phyloP scores from a whole-genome alignment of 345 rosid species.

The Heritiera fomes region DNA sequence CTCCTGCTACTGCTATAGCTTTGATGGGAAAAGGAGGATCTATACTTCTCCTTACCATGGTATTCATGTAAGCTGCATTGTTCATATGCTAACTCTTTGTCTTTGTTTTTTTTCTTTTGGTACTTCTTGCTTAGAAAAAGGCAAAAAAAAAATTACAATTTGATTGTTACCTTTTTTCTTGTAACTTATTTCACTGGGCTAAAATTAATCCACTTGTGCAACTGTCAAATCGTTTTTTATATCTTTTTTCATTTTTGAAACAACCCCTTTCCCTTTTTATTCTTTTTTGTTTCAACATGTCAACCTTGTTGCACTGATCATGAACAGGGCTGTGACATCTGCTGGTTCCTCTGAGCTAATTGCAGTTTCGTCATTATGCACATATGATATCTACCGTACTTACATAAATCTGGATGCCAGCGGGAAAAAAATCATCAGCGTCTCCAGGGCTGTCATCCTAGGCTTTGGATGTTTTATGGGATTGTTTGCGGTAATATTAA shows the following conservation, averaged over 20 bases:
- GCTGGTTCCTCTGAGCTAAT: conserved; percentile 90
- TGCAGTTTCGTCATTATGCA: conserved; percentile 87
- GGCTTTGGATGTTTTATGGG: conserved; percentile 97
- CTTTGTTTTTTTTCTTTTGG: not conserved
- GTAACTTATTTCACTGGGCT: no score
- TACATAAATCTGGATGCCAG: conserved; percentile 81
- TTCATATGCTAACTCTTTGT: not conserved
- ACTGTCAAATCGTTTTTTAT: not conserved
- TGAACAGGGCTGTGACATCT: conserved; percentile 90
- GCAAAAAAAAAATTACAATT: not conserved
- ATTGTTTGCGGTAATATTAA: conserved; percentile 75
- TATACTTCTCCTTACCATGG: conserved; percentile 86
- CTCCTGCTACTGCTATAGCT: conserved; percentile 91
- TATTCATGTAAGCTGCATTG: conserved; percentile 73
- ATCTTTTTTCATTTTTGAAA: not conserved
- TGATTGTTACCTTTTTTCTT: no score
- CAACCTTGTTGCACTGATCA: not conserved
- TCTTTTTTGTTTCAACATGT: not conserved
- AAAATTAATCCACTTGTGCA: not conserved
- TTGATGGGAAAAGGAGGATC: conserved; percentile 97
- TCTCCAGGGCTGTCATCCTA: conserved; percentile 71
- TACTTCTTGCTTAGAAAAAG: not conserved
- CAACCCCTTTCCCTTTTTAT: not conserved
- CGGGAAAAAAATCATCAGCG: conserved; percentile 66
- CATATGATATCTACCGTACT: conserved; percentile 84